Evolutionary conservation across 2,329 filamentous ascomycete species (phyloP), one percentile per base, ranked within the genome.

Genomic region (Penicillium sp.): DNA sequence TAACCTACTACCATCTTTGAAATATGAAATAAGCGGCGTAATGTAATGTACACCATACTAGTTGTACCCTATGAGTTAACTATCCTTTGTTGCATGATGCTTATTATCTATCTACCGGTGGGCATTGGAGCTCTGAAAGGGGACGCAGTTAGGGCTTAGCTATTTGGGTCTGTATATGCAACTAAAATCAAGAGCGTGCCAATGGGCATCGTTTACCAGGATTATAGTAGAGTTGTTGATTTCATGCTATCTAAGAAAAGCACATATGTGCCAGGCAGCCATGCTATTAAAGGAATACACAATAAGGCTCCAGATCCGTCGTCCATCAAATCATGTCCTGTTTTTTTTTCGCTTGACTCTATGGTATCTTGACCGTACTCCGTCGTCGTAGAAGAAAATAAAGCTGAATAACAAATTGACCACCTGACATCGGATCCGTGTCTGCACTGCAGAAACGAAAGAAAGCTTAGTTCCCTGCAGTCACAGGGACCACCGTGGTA

Each of bases 241-340:
- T 26, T 9, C 11, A 26, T 7, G 23, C 48, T 50, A 50, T 54
- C 52, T 54, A 31, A 19, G 13, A 44, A 53, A 31, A 23, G 7
- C 31, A 31, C 30, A 19, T 2, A 17, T 35, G 15, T 17, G 19
- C 49, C 35, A 53, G 17, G 31, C 35, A 26, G 21, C 7, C n/a
- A n/a, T 46, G 30, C 23, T 38, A 55, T 55, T 59, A 41, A 60
- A 54, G 31, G 5, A 44, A 30, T 23, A 50, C 55, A 58, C 35
- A 47, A 46, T 26, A 46, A 56, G 45, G 35, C 41, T 52, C 60
- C 56, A 61, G 35, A 38, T 59, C 60, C 48, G 57, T 64, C 58
- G 52, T 54, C 57, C 63, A 41, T 64, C 58, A 64, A 38, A 48
- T 62, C 58, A 53, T 65, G 48, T 57, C 57, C 29, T 49, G 52